Evolutionary conservation across 148 eudicot species (phyloP), one percentile per base, ranked within the genome.

Genomic region (Silene conica): DNA sequence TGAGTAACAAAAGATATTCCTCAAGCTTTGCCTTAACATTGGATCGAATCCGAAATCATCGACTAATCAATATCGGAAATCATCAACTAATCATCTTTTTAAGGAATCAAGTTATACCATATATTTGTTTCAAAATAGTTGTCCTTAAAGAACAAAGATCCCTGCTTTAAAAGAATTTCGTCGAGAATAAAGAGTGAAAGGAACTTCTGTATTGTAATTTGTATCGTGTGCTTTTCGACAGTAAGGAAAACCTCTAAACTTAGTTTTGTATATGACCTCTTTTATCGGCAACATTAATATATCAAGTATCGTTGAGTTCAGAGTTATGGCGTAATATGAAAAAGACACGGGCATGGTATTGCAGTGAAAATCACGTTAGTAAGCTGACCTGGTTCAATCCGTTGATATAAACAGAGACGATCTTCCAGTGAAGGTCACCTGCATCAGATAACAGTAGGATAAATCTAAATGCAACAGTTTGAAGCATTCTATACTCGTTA

Each of bases 351-450:
- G 28, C 2, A 26, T 1, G 28, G 43, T 0, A 38, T 6, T 3
- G 43, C 1, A 38, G 7, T 1, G 55, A 15, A 50, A 50, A 50
- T 11, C 55, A 4, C 55, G 16, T 13, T 50, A 50, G 16, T 45
- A 22, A 55, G 21, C 74, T 63, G 68, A 91, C 98, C 89, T 95
- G 93, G 43, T 89, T 90, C 82, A 69, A 55, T 70, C 79, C 74
- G 80, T 90, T 92, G 76, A 95, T 85, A 73, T 95, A 95, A 59
- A 95, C 96, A n/a, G 97, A 95, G 63, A 95, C 96, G 60, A 90
- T 77, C 77, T 95, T 95, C 98, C 96, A 92, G 75, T 95, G 98
- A 71, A 95, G 93, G 80, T 95, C 98, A 60, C 96, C 98, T 95
- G 86, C 84, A 78, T 23, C 38, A 70, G 25, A 65, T 50, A 45